These are phyloP conservation scores for Taiwanofungus camphoratus DNA, from an alignment of 1,284 basidiomycete genomes.

Conservation along the genomic window DNA sequence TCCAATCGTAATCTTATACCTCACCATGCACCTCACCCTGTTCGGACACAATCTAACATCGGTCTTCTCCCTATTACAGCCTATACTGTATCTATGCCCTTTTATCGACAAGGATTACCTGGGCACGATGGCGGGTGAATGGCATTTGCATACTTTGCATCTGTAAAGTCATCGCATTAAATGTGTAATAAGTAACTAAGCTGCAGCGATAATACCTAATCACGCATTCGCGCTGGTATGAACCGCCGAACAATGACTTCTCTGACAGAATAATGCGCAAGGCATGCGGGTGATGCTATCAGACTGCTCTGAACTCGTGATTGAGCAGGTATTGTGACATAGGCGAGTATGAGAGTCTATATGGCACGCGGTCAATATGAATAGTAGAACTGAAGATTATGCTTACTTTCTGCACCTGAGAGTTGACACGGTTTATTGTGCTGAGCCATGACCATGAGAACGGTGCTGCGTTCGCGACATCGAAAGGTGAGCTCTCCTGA, in stretches of 20 bases:
- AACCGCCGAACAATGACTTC: slow-evolving; percentile 87
- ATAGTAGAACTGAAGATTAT: slow-evolving; percentile 1
- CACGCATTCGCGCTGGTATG: slow-evolving; percentile 88
- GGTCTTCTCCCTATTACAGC: too few relatives aligned
- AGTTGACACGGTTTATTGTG: slow-evolving; percentile 95
- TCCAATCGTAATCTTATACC: too few relatives aligned
- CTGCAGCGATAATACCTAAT: too few relatives aligned
- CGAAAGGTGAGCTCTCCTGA: slow-evolving; percentile 52
- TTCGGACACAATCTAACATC: too few relatives aligned
- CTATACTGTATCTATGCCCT: too few relatives aligned
- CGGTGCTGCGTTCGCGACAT: slow-evolving; percentile 60
- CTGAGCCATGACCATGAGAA: slow-evolving; percentile 95
- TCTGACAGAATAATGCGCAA: slow-evolving; percentile 70
- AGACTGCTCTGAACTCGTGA: slow-evolving; percentile 45
- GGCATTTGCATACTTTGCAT: too few relatives aligned
- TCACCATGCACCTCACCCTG: too few relatives aligned
- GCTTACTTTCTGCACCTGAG: slow-evolving; percentile 90
- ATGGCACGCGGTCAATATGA: neutral
- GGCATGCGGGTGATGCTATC: slow-evolving; percentile 64
- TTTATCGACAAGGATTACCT: too few relatives aligned
- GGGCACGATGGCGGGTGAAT: too few relatives aligned
- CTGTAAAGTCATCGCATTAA: too few relatives aligned
- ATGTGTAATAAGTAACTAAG: too few relatives aligned
- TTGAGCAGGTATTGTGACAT: slow-evolving; percentile 82
- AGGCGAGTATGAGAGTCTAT: slow-evolving; percentile 84